Conservation (phyloP, 768 basidiomycete genomes). For the Leccinellum albellum region DNA sequence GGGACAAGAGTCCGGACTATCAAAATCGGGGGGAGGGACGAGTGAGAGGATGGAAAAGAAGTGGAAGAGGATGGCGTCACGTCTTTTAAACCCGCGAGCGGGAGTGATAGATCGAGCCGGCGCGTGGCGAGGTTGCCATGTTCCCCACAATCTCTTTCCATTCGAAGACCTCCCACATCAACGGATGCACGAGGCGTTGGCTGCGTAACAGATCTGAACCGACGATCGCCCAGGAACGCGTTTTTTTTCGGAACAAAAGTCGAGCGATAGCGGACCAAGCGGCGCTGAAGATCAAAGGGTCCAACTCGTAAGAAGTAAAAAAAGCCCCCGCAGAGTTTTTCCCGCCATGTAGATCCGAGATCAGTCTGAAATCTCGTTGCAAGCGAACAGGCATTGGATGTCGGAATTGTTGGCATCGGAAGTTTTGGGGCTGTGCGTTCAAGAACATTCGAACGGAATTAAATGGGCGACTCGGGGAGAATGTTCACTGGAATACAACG, state of each 20-base stretch:
- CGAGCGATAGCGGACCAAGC: neutral
- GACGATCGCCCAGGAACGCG: slow-evolving; percentile 2
- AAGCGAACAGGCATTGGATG: slow-evolving; percentile 4
- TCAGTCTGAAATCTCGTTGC: neutral
- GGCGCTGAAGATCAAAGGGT: neutral
- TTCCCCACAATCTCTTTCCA: slow-evolving; percentile 16
- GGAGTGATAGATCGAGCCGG: slow-evolving; percentile 3
- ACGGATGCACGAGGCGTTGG: slow-evolving; percentile 25
- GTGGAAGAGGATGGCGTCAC: neutral
- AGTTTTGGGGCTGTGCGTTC: neutral
- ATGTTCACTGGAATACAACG: slow-evolving; percentile 3
- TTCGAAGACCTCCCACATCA: slow-evolving; percentile 18
- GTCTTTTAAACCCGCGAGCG: slow-evolving; percentile 8
- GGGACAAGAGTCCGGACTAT: neutral
- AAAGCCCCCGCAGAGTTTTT: neutral
- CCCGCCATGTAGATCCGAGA: slow-evolving; percentile 2
- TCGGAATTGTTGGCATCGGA: slow-evolving; percentile 4
- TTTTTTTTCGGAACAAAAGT: slow-evolving; percentile 3
- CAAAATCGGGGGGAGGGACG: neutral
- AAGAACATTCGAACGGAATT: slow-evolving; percentile 8
- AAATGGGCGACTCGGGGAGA: neutral
- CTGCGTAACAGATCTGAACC: slow-evolving; percentile 1
- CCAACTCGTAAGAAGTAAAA: neutral
- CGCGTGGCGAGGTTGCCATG: slow-evolving; percentile 15
- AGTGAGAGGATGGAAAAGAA: neutral